Evolutionary conservation across 176 grass and related monocot genomes (phyloP), one percentile per base, ranked within the genome.

Genomic region (Carex pumila): DNA sequence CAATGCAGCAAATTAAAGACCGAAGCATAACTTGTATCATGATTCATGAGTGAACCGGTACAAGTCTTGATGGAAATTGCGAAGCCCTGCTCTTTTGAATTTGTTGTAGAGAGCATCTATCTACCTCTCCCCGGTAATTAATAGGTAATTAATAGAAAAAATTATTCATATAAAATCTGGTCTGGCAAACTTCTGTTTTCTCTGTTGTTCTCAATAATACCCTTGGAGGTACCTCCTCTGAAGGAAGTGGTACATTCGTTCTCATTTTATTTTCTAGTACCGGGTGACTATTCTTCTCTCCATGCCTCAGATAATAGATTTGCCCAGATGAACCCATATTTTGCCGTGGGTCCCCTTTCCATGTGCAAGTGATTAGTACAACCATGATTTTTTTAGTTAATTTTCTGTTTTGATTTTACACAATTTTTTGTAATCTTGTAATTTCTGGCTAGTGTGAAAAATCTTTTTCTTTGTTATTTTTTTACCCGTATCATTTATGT

Each of bases 231-330:
- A 86, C 93, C 90, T 65, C 85, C 96, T 15, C 90, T 94, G 10
- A 79, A 99, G 81, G 96, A 99, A 81, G 77, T 88, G 13, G 45
- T 81, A 21, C 96, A 99, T 88, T 79, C 96, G 80, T 99, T 99
- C 85, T 95, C 89, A 0, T 77, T 95, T 77, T 95, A 95, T 86
- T 99, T 99, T 88, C 96, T 95, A 14, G 93, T 99, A 21, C 96
- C 96, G 0, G 96, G 96, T 75, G 96, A 99, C 65, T 99, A 99
- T 60, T 88, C 25, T 25, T 25, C 93, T 8, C 87, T 99, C 54
- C 93, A 86, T 45, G 87, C 96, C 79, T 83, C 93, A 94, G 55
- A 95, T 99, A 85, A 92, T 88, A 31, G 88, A 99, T 3, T 90
- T 72, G 4, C 0, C 61, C 90, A 3, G 90, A 94, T 71, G 97